Conservation (phyloP, 352 stramenopile species). For the Halophytophthora polymorphica region DNA sequence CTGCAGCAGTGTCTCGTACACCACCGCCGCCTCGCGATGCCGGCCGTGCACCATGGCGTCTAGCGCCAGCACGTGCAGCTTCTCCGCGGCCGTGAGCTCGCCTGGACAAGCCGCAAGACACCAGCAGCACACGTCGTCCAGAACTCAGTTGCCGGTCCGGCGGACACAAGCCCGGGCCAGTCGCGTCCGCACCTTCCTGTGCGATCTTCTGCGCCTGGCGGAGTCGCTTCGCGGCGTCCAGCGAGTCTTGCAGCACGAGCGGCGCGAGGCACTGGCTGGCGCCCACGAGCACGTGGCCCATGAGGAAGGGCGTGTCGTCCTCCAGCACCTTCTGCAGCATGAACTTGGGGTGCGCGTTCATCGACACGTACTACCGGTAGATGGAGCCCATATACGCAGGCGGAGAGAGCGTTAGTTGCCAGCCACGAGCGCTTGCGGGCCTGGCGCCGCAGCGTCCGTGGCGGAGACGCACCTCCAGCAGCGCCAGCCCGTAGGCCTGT, state of each 20-base stretch:
- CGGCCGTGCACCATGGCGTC: constrained; percentile 68
- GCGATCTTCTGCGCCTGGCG: constrained; percentile 31
- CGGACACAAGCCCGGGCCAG: neutral
- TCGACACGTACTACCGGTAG: constrained; percentile 82
- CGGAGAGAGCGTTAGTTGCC: constrained; percentile 2
- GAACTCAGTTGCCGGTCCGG: constrained; percentile 6
- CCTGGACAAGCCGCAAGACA: constrained; percentile 5
- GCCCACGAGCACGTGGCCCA: constrained; percentile 81
- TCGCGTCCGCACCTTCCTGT: constrained; percentile 23
- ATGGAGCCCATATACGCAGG: neutral
- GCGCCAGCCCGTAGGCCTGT: constrained; percentile 65
- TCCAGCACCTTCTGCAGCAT: constrained; percentile 66
- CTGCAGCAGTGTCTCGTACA: constrained; percentile 82
- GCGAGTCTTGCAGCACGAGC: constrained; percentile 58
- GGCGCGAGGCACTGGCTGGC: constrained; percentile 68
- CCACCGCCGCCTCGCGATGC: constrained; percentile 53
- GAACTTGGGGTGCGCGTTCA: constrained; percentile 78
- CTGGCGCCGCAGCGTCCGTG: neutral
- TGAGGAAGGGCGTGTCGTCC: constrained; percentile 64
- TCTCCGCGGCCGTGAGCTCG: constrained; percentile 40
- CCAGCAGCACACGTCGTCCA: neutral
- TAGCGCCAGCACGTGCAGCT: constrained; percentile 71
- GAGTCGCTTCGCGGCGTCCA: constrained; percentile 44
- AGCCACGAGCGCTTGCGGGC: neutral
- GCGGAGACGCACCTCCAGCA: constrained; percentile 45